Base-by-base conservation (phyloP, 75 land plant species). In the Pseudotsuga menziesii region DNA sequence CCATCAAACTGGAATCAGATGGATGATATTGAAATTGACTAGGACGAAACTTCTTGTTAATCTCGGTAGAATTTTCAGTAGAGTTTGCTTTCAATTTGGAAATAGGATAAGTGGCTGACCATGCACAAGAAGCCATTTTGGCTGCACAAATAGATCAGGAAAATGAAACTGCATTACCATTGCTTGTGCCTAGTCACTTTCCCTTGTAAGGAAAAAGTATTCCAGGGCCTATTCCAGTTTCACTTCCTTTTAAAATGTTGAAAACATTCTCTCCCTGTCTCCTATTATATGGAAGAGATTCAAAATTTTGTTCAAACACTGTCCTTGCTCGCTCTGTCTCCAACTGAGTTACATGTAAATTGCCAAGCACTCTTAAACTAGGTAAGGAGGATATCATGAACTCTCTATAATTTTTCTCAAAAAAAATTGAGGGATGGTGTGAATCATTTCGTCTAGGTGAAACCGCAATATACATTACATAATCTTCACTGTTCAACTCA, bases 21-120 rank as follows among this genome's bases (percentile, higher is more conserved):
- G 90, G 94, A 78, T 92, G 94, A 78, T 89, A 93, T 78, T 93
- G 93, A 86, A 93, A 93, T 75, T 93, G 96, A 32, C 96, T 86
- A 48, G 96, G 96, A 36, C 89, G 89, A 78, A 86, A 89, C 58
- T 77, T 80, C 76, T 77, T 81, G 19, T 76, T 78, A 14, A 75
- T 62, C 15, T 89, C 89, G 1, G 52, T 44, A 44, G 52, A 44
- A 59, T 22, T 59, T 63, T 75, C 77, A 63, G 39, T 76, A 36
- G 80, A 70, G 26, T 56, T 70, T 14, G 58, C 72, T 52, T 77
- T 80, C 15, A 77, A 58, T 58, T 85, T 82, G 63, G 91, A 89
- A 36, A 91, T 78, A 20, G 87, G 63, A 25, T 80, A 86, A 64
- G 83, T 58, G 22, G 73, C 75, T 32, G 96, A 92, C 93, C 92